Percentiles rank a stretch among this genome's conserved stretches.
phyloP scores from a whole-genome alignment of 441 rosid genomes.

The Populus hybrid region DNA sequence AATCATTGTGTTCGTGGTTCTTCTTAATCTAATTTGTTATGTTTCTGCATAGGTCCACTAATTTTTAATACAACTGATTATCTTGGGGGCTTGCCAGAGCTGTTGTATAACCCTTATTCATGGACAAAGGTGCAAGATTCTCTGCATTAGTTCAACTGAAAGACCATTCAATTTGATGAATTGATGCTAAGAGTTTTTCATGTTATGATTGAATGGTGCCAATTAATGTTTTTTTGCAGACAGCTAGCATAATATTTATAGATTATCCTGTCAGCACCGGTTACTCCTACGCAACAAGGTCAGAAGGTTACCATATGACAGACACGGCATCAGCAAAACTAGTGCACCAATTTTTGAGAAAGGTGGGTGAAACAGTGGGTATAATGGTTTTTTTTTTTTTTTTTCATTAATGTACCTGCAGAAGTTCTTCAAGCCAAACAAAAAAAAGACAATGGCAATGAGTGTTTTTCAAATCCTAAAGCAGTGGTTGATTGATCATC shows the following conservation, averaged over 20 bases:
- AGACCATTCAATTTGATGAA: not conserved
- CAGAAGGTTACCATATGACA: constrained; percentile 9
- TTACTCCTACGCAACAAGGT: constrained; percentile 25
- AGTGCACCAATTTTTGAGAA: constrained; percentile 16
- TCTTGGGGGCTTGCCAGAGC: constrained; percentile 29
- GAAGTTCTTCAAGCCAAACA: not conserved
- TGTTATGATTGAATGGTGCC: not conserved
- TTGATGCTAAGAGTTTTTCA: not conserved
- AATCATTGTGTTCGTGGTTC: not conserved
- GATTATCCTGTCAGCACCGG: constrained; percentile 34
- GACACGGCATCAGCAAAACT: constrained; percentile 15
- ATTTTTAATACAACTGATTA: constrained; percentile 19
- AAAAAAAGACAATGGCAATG: not conserved
- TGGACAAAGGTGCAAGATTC: constrained; percentile 33
- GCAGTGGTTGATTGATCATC: constrained; percentile 35
- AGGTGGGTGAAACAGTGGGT: constrained; percentile 1
- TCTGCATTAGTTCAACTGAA: not conserved
- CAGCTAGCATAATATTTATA: constrained; percentile 28
- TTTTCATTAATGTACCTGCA: not conserved
- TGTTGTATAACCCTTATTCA: constrained; percentile 19
- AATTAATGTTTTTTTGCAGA: constrained; percentile 4
- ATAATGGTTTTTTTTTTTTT: not conserved
- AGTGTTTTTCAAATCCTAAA: not conserved
- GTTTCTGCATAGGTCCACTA: constrained; percentile 27
- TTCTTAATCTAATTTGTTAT: not conserved